Evolutionary conservation across 108 stramenopile genomes (phyloP).

Genomic region (Nannochloropsis granulata): DNA sequence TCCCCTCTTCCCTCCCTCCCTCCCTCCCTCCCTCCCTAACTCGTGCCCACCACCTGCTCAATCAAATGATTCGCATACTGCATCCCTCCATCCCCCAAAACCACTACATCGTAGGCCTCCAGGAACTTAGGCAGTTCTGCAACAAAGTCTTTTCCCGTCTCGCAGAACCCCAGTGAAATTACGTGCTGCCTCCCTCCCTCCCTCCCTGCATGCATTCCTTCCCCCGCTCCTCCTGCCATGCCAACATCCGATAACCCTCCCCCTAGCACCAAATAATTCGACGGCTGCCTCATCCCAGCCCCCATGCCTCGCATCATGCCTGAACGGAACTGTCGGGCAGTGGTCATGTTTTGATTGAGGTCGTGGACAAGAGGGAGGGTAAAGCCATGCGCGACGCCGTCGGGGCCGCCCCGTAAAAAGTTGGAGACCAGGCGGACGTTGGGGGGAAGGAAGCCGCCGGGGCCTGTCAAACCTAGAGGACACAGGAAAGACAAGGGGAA

Average conservation of each 20-base stretch:
- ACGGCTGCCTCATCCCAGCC: not conserved
- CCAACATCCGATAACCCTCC: not conserved
- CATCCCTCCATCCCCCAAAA: conserved; percentile 1
- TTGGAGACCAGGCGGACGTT: conserved; percentile 9
- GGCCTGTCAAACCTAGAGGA: not conserved
- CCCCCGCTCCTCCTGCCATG: not conserved
- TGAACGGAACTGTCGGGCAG: not conserved
- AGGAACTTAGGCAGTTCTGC: not conserved
- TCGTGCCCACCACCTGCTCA: conserved; percentile 1
- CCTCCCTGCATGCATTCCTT: not conserved
- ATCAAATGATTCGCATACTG: not conserved
- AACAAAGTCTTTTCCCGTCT: not conserved
- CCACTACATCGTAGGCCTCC: conserved; percentile 5
- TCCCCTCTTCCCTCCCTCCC: too few relatives aligned
- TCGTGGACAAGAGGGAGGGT: not conserved
- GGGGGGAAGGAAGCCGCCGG: not conserved
- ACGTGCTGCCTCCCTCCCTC: not conserved
- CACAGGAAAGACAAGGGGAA: too few relatives aligned
- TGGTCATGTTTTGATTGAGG: not conserved
- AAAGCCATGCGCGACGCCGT: conserved; percentile 6
- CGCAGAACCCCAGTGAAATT: conserved; percentile 1
- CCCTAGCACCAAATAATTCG: not conserved
- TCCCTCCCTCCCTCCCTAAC: not conserved
- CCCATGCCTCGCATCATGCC: conserved; percentile 1
- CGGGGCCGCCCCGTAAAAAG: conserved; percentile 4